A percentile compares a stretch with the other conserved stretches of the same genome.
Conservation (phyloP, 2,329 filamentous ascomycete species). For the Polychaeton citri region DNA sequence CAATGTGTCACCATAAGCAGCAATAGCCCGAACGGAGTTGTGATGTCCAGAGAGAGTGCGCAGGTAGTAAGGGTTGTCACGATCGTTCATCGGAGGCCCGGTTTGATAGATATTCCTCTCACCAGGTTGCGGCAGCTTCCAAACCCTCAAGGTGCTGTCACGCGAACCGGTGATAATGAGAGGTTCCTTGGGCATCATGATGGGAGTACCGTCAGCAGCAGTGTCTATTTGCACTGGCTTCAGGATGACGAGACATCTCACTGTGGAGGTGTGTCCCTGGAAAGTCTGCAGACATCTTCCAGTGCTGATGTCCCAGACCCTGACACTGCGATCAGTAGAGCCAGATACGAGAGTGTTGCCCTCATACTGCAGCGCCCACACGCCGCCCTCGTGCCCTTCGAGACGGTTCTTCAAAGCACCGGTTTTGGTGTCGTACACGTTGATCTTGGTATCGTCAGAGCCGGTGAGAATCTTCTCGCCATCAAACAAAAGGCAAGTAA, state of each 20-base stretch:
- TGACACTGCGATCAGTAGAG: slow-evolving; percentile 90
- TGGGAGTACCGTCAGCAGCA: slow-evolving; percentile 54
- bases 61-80: slow-evolving; percentile 89
- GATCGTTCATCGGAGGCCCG: slow-evolving; percentile 56
- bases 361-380: slow-evolving; percentile 95
- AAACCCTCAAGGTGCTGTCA: slow-evolving; percentile 86
- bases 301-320: slow-evolving; percentile 97
- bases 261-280: slow-evolving; percentile 93
- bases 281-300: slow-evolving; percentile 91
- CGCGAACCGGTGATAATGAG: slow-evolving; percentile 95
- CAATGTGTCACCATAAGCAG: slow-evolving; percentile 86
- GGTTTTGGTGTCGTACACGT: slow-evolving; percentile 95
- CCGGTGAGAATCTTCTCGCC: slow-evolving; percentile 96
- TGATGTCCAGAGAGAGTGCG: slow-evolving; percentile 74
- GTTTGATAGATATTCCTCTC: slow-evolving; percentile 69
- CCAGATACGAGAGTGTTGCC: slow-evolving; percentile 91
- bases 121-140: slow-evolving; percentile 74
- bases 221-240: slow-evolving; percentile 70
- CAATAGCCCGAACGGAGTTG: slow-evolving; percentile 91
- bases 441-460: slow-evolving; percentile 93
- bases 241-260: slow-evolving; percentile 87
- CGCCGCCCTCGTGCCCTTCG: slow-evolving; percentile 88
- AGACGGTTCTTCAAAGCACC: slow-evolving; percentile 72
- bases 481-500: slow-evolving; percentile 95
- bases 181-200: slow-evolving; percentile 88